Percentiles rank a stretch among this genome's conserved stretches.
These are phyloP conservation scores for Ocimum tenuiflorum DNA, from an alignment of 257 asterid species.

Conservation along the genomic window DNA sequence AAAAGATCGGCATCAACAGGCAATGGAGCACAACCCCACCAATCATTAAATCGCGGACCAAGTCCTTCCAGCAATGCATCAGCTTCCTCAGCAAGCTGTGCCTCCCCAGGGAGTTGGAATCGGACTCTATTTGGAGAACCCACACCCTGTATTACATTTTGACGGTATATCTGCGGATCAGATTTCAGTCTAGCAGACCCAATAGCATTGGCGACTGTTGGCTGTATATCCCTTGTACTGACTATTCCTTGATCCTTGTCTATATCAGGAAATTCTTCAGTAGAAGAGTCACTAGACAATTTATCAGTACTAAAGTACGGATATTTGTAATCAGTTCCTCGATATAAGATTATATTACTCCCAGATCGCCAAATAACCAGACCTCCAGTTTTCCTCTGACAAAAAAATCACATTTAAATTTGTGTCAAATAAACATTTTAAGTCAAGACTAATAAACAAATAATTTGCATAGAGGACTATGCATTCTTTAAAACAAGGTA, in stretches of 20 bases:
- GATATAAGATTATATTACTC: slow-evolving; percentile 67
- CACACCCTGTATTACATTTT: slow-evolving; percentile 65
- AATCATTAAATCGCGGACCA: slow-evolving; percentile 91
- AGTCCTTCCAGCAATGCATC: slow-evolving; percentile 74
- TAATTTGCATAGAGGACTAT: background rate
- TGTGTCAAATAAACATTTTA: slow-evolving; percentile 9
- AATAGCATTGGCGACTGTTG: slow-evolving; percentile 25
- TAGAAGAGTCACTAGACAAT: slow-evolving; percentile 21
- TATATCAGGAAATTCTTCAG: slow-evolving; percentile 37
- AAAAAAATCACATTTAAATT: slow-evolving; percentile 18
- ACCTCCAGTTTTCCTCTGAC: slow-evolving; percentile 95
- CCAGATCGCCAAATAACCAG: slow-evolving; percentile 98
- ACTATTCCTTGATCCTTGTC: slow-evolving; percentile 26
- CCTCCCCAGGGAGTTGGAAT: slow-evolving; percentile 91
- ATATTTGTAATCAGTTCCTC: slow-evolving; percentile 82
- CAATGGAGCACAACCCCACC: slow-evolving; percentile 95
- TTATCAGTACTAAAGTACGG: slow-evolving; percentile 62
- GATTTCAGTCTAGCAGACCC: slow-evolving; percentile 28
- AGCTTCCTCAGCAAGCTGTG: slow-evolving; percentile 72
- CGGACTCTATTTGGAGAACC: slow-evolving; percentile 81
- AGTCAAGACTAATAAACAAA: background rate
- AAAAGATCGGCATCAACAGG: slow-evolving; percentile 95
- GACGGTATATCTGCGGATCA: slow-evolving; percentile 24
- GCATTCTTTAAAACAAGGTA: slow-evolving; percentile 10
- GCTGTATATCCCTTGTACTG: slow-evolving; percentile 16